Conservation (phyloP, 768 basidiomycete genomes). For the Butyriboletus loyo region DNA sequence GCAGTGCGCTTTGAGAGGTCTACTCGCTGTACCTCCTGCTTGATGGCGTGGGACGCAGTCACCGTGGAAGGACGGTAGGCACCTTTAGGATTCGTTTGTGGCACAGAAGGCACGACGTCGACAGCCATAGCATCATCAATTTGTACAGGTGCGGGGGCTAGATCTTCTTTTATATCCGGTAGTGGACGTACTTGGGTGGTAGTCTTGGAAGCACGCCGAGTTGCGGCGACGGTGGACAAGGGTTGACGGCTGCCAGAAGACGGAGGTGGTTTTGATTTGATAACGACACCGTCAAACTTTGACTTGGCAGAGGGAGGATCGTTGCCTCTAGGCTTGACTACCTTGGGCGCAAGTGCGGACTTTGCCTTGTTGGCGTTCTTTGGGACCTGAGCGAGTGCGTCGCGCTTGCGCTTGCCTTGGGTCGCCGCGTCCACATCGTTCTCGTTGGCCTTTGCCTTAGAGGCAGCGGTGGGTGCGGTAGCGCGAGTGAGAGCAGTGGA, state of each 20-base stretch:
- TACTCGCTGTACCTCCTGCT: constrained; percentile 27
- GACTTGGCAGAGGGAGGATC: constrained; percentile 40
- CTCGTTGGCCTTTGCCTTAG: constrained; percentile 36
- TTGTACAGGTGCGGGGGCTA: constrained; percentile 14
- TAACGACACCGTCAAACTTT: constrained; percentile 61
- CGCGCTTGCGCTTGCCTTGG: constrained; percentile 71
- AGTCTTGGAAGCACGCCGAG: constrained; percentile 38
- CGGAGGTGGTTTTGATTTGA: constrained; percentile 44
- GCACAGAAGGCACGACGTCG: constrained; percentile 38
- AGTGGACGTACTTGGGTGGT: constrained; percentile 27
- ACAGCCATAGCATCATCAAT: constrained; percentile 55
- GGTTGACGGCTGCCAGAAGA: constrained; percentile 45
- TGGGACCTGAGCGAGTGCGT: constrained; percentile 68
- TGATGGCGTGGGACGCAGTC: constrained; percentile 20
- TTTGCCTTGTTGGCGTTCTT: constrained; percentile 47
- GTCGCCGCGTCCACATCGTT: constrained; percentile 45
- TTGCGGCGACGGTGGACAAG: constrained; percentile 48
- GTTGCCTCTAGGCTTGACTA: constrained; percentile 57
- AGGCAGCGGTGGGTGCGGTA: constrained; percentile 40
- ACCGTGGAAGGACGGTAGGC: constrained; percentile 32
- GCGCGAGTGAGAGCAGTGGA: constrained; percentile 38
- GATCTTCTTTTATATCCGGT: constrained; percentile 29
- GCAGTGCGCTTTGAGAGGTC: constrained; percentile 33
- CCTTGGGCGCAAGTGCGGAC: constrained; percentile 31
- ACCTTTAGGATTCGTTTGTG: background rate